Conservation (phyloP, 108 stramenopile species). For the Fistulifera pelliculosa region DNA sequence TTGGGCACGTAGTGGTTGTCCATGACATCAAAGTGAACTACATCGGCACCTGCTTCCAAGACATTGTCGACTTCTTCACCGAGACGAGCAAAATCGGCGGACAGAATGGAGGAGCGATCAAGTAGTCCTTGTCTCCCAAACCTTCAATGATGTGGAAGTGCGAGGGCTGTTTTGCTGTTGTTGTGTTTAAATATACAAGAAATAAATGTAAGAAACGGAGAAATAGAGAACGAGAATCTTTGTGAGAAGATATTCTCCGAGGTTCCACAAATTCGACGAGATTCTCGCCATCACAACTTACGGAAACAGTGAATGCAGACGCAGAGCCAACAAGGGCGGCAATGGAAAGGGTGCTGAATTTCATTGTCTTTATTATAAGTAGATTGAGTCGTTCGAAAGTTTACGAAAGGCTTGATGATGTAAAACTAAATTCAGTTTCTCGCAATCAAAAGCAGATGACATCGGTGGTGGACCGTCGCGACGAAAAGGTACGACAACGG, state of each 20-base stretch:
- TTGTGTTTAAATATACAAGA: too few relatives aligned
- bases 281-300: constrained; percentile 21
- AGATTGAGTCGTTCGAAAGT: too few relatives aligned
- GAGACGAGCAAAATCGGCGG: constrained; percentile 94
- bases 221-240: background rate
- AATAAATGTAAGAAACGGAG: background rate
- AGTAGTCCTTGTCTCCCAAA: constrained; percentile 91
- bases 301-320: constrained; percentile 52
- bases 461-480: too few relatives aligned
- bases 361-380: constrained; percentile 29
- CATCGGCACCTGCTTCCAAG: constrained; percentile 91
- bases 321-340: constrained; percentile 47
- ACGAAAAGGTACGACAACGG: too few relatives aligned
- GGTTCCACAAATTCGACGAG: background rate
- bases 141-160: constrained; percentile 49
- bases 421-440: too few relatives aligned
- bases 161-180: constrained; percentile 12
- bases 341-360: constrained; percentile 48
- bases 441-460: too few relatives aligned
- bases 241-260: background rate
- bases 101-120: constrained; percentile 97
- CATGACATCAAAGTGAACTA: constrained; percentile 99
- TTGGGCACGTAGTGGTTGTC: constrained; percentile 99
- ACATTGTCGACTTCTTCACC: constrained; percentile 97
- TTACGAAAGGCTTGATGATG: too few relatives aligned